phyloP scores from a whole-genome alignment of 768 basidiomycete species.

The Tulasnella sp. region DNA sequence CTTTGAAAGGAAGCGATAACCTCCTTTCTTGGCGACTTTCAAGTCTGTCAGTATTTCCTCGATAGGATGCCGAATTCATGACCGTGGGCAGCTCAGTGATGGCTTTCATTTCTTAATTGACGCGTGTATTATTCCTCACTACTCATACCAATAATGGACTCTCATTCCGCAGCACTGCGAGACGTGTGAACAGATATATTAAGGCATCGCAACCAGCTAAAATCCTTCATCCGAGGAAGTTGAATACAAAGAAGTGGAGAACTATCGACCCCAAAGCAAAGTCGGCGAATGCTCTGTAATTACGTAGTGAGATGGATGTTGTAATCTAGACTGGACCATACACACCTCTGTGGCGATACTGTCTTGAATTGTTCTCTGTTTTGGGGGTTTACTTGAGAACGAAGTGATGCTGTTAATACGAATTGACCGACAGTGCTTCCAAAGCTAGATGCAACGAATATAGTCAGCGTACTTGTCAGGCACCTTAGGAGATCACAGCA shows the following conservation, averaged over 20 bases:
- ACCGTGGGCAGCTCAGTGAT: neutral
- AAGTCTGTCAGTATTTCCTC: neutral
- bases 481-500: neutral
- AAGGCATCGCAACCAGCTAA: neutral
- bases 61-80: neutral
- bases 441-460: slow-evolving; percentile 42
- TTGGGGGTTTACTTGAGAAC: slow-evolving; percentile 81
- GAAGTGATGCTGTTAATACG: slow-evolving; percentile 81
- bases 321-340: slow-evolving; percentile 13
- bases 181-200: no score
- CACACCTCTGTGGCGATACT: slow-evolving; percentile 86
- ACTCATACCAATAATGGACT: no score
- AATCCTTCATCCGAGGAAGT: slow-evolving; percentile 70
- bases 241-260: slow-evolving; percentile 96
- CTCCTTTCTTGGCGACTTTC: neutral
- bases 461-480: neutral
- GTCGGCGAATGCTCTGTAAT: slow-evolving; percentile 83
- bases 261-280: slow-evolving; percentile 92
- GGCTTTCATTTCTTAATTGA: neutral
- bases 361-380: slow-evolving; percentile 76
- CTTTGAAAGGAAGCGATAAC: slow-evolving; percentile 46
- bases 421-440: slow-evolving; percentile 92
- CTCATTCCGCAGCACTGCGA: no score
- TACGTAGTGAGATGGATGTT: slow-evolving; percentile 3
- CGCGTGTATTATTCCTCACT: neutral